Conservation (phyloP, 768 basidiomycete species). For the Podaxis sp. region DNA sequence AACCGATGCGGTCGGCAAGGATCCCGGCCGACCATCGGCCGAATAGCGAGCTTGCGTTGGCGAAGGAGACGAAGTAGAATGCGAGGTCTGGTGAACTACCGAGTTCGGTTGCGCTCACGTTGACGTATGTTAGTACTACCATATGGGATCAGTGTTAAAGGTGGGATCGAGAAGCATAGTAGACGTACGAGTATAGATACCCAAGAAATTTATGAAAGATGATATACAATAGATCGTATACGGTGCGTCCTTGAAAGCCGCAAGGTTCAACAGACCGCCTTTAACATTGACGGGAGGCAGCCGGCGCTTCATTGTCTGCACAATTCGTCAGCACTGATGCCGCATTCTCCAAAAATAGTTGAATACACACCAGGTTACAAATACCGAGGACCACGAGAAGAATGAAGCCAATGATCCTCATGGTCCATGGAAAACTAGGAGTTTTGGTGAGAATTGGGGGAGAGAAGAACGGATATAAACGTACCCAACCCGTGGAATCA, state of each 20-base stretch:
- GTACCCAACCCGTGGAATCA: conserved; percentile 50
- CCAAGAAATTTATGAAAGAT: conserved; percentile 49
- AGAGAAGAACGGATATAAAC: background rate
- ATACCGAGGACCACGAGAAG: conserved; percentile 49
- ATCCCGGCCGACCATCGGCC: conserved; percentile 59
- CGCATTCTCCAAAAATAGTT: background rate
- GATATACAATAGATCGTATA: conserved; percentile 60
- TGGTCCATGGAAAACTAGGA: conserved; percentile 74
- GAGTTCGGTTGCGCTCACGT: conserved; percentile 50
- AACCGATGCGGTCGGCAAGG: conserved; percentile 56
- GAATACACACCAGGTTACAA: conserved; percentile 46
- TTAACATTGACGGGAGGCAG: conserved; percentile 51
- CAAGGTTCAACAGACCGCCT: conserved; percentile 61
- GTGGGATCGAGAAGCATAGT: background rate
- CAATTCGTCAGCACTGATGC: background rate
- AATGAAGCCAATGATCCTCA: conserved; percentile 69
- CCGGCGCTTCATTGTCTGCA: conserved; percentile 45
- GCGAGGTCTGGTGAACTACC: conserved; percentile 53
- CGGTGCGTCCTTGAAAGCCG: conserved; percentile 48
- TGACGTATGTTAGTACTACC: conserved; percentile 68
- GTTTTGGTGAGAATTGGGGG: background rate
- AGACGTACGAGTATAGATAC: conserved; percentile 61
- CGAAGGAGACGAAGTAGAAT: conserved; percentile 68
- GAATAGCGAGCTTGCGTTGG: conserved; percentile 64
- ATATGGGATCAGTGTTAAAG: conserved; percentile 18